Evolutionary conservation across 495 filamentous ascomycete genomes (phyloP).

Genomic region (Lasiosphaeria miniovina): DNA sequence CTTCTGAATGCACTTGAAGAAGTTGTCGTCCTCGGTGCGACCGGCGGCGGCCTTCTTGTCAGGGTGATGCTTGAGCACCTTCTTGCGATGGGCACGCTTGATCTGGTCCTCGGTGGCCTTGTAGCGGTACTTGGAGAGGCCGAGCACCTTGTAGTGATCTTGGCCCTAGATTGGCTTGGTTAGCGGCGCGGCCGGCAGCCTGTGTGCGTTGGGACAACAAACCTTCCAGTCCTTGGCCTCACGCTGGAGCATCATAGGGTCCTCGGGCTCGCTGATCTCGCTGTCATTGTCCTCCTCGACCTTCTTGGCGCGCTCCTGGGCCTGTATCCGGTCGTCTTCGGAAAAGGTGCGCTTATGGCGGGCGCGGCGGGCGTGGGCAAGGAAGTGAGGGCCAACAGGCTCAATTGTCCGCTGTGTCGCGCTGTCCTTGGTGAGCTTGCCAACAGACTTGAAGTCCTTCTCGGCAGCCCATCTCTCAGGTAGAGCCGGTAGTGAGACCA

Average conservation of each 20-base stretch:
- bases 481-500: conserved; percentile 54
- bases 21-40: conserved; percentile 86
- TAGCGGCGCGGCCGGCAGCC: conserved; percentile 12
- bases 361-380: conserved; percentile 92
- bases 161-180: conserved; percentile 59
- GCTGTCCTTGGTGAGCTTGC: conserved; percentile 56
- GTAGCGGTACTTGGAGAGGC: conserved; percentile 86
- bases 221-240: conserved; percentile 99
- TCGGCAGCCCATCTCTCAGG: conserved; percentile 81
- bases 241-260: conserved; percentile 81
- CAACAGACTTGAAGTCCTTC: conserved; percentile 84
- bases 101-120: conserved; percentile 95
- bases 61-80: conserved; percentile 96
- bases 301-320: conserved; percentile 90
- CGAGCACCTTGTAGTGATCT: conserved; percentile 98
- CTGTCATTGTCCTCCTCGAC: conserved; percentile 86
- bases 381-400: conserved; percentile 94
- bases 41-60: conserved; percentile 96
- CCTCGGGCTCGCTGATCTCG: conserved; percentile 90
- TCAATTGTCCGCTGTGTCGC: conserved; percentile 82
- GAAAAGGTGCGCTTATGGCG: conserved; percentile 97
- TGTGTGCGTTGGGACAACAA: conserved; percentile 17
- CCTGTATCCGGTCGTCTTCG: conserved; percentile 96
- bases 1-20: conserved; percentile 99
- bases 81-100: conserved; percentile 97